Base-by-base conservation (phyloP, 192 early-diverging fungal genomes). In the Hyaloraphidium curvatum region DNA sequence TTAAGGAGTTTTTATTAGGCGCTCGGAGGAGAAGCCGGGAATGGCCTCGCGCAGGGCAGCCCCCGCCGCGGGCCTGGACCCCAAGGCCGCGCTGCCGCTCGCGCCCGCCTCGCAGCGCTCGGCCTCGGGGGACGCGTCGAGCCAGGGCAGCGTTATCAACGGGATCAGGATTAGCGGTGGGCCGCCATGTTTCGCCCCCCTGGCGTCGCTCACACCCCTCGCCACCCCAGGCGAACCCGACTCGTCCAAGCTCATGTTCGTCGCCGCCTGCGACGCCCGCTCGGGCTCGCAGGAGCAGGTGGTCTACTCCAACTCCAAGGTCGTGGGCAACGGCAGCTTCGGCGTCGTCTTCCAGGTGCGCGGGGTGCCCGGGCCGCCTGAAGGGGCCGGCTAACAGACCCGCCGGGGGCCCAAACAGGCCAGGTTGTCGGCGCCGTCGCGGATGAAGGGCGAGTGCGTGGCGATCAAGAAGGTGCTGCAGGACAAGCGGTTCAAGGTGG, bases 401-500 rank as follows among this genome's bases (percentile, higher is more conserved):
- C n/a, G n/a, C n/a, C n/a, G n/a, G n/a, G n/a, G n/a, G n/a, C n/a
- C n/a, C n/a, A n/a, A n/a, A n/a, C n/a, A n/a, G n/a, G n/a, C n/a
- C n/a, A n/a, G n/a, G n/a, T n/a, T n/a, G n/a, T n/a, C n/a, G n/a
- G n/a, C n/a, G n/a, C n/a, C n/a, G n/a, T n/a, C n/a, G n/a, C n/a
- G n/a, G n/a, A n/a, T n/a, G n/a, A n/a, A 71, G 50, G 72, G 75
- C 40, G 86, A 96, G 62, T 72, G 78, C 28, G 81, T 79, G n/a
- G 94, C 94, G 48, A 91, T 98, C 56, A 98, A 98, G 71, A 95
- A 94, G 68, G 94, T 98, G 2, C 66, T 94, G 28, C 94, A 96
- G 74, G 94, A 98, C 64, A 91, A 87, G 67, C 80, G 94, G 29
- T 98, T 94, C 77, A 97, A 97, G 77, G 86, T 86, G 71, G 27